Evolutionary conservation across 768 basidiomycete genomes (phyloP).

Genomic region (Serendipita sp.): DNA sequence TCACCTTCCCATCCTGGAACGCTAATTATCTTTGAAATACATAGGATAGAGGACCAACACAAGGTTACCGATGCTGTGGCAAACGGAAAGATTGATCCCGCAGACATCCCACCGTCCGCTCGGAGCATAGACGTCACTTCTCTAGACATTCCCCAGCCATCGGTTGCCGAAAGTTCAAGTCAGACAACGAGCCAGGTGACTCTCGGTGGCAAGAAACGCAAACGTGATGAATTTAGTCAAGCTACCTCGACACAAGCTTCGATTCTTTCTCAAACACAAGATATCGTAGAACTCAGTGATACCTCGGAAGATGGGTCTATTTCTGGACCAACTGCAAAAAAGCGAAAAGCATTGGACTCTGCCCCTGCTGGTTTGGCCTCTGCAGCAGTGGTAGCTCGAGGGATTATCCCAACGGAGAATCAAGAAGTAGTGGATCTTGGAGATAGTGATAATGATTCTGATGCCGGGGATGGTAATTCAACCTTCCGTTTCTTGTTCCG

Average conservation of each 20-base stretch:
- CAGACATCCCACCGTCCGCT: conserved; percentile 31
- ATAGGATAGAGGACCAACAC: conserved; percentile 42
- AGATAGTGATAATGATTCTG: conserved; percentile 26
- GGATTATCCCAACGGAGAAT: background rate
- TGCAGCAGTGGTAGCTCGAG: background rate
- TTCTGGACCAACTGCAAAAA: background rate
- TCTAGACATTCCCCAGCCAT: background rate
- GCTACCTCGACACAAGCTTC: background rate
- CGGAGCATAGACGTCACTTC: background rate
- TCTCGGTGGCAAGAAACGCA: conserved; percentile 6
- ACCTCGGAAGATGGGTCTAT: background rate
- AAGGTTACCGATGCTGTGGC: conserved; percentile 47
- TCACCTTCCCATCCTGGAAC: background rate
- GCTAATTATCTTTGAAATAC: background rate
- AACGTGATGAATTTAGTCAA: background rate
- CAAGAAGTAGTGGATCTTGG: background rate
- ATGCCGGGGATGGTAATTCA: conserved; percentile 24
- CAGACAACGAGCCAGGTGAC: conserved; percentile 21
- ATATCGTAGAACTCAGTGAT: background rate
- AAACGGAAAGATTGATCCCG: conserved; percentile 35
- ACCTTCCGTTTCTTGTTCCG: conserved; percentile 24
- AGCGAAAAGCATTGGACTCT: background rate
- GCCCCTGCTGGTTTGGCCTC: background rate
- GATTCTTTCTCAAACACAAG: background rate
- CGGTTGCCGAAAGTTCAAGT: conserved; percentile 6